Evolutionary conservation across 2,329 filamentous ascomycete species (phyloP).

Genomic region (Curvularia lunata): DNA sequence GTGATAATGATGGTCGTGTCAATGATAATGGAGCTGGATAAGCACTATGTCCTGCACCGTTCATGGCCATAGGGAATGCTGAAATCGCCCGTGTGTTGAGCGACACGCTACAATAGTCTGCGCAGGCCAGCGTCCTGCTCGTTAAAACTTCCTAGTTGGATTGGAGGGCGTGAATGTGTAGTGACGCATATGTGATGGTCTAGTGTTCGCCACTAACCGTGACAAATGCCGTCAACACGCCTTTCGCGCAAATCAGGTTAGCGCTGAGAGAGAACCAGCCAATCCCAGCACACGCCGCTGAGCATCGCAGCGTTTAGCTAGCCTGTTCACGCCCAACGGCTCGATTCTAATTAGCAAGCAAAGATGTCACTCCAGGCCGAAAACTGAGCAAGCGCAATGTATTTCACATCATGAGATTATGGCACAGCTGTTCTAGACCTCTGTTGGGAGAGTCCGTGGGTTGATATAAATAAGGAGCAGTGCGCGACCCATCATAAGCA

Average conservation of each 20-base stretch:
- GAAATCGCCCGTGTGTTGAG: too few relatives aligned
- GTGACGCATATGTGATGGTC: background rate
- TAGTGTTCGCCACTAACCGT: background rate
- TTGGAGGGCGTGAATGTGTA: background rate
- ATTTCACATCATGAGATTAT: background rate
- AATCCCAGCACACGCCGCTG: background rate
- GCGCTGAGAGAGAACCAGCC: background rate
- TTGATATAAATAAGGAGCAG: background rate
- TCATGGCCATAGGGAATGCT: too few relatives aligned
- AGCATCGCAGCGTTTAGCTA: background rate
- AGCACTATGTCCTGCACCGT: too few relatives aligned
- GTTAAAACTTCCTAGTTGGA: background rate
- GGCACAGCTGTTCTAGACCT: background rate
- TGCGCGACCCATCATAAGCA: background rate
- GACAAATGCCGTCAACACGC: background rate
- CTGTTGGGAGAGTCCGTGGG: background rate
- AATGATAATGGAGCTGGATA: too few relatives aligned
- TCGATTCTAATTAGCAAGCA: background rate
- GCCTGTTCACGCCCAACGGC: background rate
- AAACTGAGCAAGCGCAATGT: background rate
- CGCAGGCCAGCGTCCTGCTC: too few relatives aligned
- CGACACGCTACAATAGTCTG: too few relatives aligned
- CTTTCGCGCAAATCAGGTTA: background rate
- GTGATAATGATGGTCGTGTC: too few relatives aligned
- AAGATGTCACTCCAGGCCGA: background rate